Evolutionary conservation across 345 rosid genomes (phyloP).

Genomic region (Odontarrhena argentea): DNA sequence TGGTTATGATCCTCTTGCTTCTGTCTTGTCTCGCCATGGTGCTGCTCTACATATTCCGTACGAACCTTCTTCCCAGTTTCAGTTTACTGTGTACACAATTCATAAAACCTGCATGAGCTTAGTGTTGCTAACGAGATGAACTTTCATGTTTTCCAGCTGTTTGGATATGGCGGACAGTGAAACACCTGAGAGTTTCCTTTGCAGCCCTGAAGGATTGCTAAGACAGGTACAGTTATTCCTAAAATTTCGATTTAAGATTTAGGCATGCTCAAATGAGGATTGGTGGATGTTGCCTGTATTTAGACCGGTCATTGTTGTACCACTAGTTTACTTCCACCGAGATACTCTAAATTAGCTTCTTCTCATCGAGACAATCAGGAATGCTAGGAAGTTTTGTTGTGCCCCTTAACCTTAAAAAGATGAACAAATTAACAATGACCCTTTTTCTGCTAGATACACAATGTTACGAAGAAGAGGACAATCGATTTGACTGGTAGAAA

Average conservation of each 20-base stretch:
- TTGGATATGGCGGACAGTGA: slow-evolving; percentile 66
- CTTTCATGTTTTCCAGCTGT: slow-evolving; percentile 47
- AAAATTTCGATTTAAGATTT: neutral
- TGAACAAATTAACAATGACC: slow-evolving; percentile 14
- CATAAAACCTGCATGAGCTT: slow-evolving; percentile 22
- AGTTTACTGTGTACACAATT: slow-evolving; percentile 2
- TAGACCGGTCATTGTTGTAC: neutral
- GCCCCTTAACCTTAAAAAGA: neutral
- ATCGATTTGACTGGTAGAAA: slow-evolving; percentile 63
- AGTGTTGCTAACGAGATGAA: slow-evolving; percentile 6
- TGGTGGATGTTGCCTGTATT: slow-evolving; percentile 9
- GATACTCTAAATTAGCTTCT: slow-evolving; percentile 14
- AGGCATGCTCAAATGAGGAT: neutral
- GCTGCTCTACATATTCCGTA: slow-evolving; percentile 69
- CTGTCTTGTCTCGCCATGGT: slow-evolving; percentile 67
- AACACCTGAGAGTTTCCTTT: slow-evolving; percentile 58
- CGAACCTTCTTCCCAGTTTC: slow-evolving; percentile 32
- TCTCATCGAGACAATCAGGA: slow-evolving; percentile 5
- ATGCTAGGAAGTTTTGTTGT: neutral
- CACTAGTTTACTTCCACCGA: slow-evolving; percentile 12
- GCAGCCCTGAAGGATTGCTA: slow-evolving; percentile 73
- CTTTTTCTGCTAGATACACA: slow-evolving; percentile 47
- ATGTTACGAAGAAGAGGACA: slow-evolving; percentile 52
- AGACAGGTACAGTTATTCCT: slow-evolving; percentile 49
- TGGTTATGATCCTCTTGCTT: slow-evolving; percentile 66